Conservation (phyloP, 805 yeast genomes). For the Candida boidinii region DNA sequence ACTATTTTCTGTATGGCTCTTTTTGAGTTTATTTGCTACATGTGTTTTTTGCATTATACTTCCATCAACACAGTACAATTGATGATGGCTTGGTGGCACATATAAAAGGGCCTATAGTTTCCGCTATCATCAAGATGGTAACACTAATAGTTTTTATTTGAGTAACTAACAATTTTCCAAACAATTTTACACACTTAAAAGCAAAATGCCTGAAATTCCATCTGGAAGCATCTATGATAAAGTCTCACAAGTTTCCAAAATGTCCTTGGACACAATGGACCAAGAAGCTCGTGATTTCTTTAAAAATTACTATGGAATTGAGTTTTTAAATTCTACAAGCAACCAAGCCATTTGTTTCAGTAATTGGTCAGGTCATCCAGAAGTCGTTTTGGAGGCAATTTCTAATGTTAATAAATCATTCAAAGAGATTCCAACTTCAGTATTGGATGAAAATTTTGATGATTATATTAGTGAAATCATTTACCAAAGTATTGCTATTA, state of each 20-base stretch:
- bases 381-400: slow-evolving; percentile 14
- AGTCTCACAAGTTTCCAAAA: slow-evolving; percentile 12
- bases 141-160: too few species aligned
- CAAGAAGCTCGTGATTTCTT: slow-evolving; percentile 14
- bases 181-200: too few species aligned
- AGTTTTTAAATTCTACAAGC: slow-evolving; percentile 20
- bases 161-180: too few species aligned
- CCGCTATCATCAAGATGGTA: too few species aligned
- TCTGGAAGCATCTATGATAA: slow-evolving; percentile 8
- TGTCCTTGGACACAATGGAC: slow-evolving; percentile 17
- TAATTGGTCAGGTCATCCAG: slow-evolving; percentile 16
- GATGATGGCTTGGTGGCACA: too few species aligned
- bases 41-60: too few species aligned
- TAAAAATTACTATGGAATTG: slow-evolving; percentile 5
- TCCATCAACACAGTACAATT: too few species aligned
- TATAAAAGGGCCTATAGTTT: too few species aligned
- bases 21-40: too few species aligned
- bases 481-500: slow-evolving; percentile 15
- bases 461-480: slow-evolving; percentile 12
- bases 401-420: slow-evolving; percentile 6
- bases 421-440: slow-evolving; percentile 6
- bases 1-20: too few species aligned
- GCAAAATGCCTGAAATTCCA: too few species aligned
- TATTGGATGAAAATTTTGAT: slow-evolving; percentile 4
- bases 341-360: slow-evolving; percentile 18